Percentiles rank a stretch among this genome's conserved stretches.
These are phyloP conservation scores for Diospyros kaki DNA, from an alignment of 148 eudicot species.

Conservation along the genomic window DNA sequence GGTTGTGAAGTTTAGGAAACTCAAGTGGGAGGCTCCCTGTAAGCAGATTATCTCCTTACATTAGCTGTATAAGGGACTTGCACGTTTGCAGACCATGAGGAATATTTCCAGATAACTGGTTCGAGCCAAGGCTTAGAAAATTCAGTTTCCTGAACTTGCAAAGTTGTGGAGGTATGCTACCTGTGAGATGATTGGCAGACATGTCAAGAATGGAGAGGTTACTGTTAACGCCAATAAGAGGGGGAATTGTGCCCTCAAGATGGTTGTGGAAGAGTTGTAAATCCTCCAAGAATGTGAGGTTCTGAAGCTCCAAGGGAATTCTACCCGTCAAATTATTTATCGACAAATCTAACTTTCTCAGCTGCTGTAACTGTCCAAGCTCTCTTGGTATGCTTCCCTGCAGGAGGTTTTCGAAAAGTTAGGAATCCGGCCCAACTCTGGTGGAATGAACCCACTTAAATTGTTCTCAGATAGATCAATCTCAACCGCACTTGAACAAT, in stretches of 20 bases:
- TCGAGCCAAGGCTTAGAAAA: conserved; percentile 51
- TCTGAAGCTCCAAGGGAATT: conserved; percentile 40
- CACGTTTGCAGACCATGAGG: conserved; percentile 45
- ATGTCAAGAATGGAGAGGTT: conserved; percentile 43
- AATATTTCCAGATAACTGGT: conserved; percentile 46
- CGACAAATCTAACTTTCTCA: conserved; percentile 39
- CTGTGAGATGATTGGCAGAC: conserved; percentile 40
- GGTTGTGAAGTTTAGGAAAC: conserved; percentile 36
- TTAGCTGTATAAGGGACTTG: conserved; percentile 38
- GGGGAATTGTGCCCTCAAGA: conserved; percentile 46
- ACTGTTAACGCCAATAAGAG: conserved; percentile 35
- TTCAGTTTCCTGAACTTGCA: conserved; percentile 39
- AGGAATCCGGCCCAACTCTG: conserved; percentile 30
- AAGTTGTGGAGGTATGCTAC: conserved; percentile 38
- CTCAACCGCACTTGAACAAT: conserved; percentile 31
- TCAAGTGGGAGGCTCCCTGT: conserved; percentile 44
- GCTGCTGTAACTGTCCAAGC: conserved; percentile 33
- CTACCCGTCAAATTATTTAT: conserved; percentile 48
- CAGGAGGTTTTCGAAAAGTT: conserved; percentile 46
- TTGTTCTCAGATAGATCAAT: conserved; percentile 52
- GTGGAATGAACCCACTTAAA: conserved; percentile 39
- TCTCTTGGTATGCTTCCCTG: conserved; percentile 43
- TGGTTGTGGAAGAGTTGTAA: conserved; percentile 51
- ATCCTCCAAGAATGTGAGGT: conserved; percentile 32
- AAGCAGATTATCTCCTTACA: conserved; percentile 47